Base-by-base conservation (phyloP, 2,329 filamentous ascomycete genomes). In the Colletotrichum euphorbiae region DNA sequence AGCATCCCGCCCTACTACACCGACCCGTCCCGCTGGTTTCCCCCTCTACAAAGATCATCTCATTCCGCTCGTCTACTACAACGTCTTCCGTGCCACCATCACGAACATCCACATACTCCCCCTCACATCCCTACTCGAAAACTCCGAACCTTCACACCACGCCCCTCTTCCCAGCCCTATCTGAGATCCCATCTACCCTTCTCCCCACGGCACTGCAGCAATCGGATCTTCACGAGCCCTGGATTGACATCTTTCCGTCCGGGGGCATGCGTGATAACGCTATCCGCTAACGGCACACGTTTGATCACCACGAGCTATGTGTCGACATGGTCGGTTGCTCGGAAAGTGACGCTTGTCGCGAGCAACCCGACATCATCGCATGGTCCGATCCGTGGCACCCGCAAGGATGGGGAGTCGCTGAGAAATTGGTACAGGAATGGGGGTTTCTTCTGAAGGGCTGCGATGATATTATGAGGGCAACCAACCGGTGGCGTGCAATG, bases 361-460 rank as follows among this genome's bases (percentile, higher is more conserved):
- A 64, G n/a, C 54, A 62, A 6, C 54, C 58, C 28, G 72, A 40
- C 24, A 59, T 68, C 63, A 73, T 64, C 19, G 72, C 69, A n/a
- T 66, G 67, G 58, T 28, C 51, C 11, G 60, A 71, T 17, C 51
- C 84, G 0, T 82, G 79, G 75, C 77, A 85, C 46, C 62, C 76
- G 0, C 66, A 70, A 0, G 81, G 78, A 6, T 87, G 84, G 85
- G 85, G 87, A 69, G 75, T 82, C 1, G 84, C 79, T 0, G 77
- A 78, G 13, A 64, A 63, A 0, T 86, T 87, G 68, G 69, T 82
- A 0, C 74, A 73, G 40, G 85, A 84, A 68, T 87, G 83, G 82
- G 75, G 72, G 0, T 77, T 77, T 72, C 54, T 83, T 3, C 59
- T 83, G 0, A 70, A 72, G 1, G 80, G 77, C 0, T 83, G 80